phyloP scores from a whole-genome alignment of 2,329 filamentous ascomycete species.

The Raffaelea albimanens region DNA sequence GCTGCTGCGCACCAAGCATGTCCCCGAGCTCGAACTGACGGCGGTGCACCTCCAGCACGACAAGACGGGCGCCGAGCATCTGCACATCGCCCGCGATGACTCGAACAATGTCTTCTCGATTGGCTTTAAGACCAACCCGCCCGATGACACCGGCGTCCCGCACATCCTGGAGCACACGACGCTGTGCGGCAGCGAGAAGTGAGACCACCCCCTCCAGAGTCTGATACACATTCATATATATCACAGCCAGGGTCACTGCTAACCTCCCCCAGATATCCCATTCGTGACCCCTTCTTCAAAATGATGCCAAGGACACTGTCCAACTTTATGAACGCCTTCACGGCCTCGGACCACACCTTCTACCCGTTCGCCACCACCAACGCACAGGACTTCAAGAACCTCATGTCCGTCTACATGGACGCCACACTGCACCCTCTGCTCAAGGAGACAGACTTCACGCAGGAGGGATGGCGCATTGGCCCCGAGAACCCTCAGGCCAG shows the following conservation, averaged over 20 bases:
- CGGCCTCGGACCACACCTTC: constrained; percentile 89
- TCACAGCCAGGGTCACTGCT: background rate
- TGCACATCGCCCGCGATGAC: constrained; percentile 90
- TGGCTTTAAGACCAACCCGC: constrained; percentile 97
- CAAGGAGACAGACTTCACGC: constrained; percentile 84
- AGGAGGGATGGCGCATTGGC: constrained; percentile 94
- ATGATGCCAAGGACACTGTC: constrained; percentile 97
- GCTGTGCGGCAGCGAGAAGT: constrained; percentile 91
- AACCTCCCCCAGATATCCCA: constrained; percentile 64
- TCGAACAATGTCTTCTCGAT: constrained; percentile 99
- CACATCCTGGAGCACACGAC: constrained; percentile 98
- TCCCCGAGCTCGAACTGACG: constrained; percentile 87
- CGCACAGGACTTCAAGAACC: constrained; percentile 85
- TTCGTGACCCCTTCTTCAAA: constrained; percentile 98
- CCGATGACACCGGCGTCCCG: constrained; percentile 89
- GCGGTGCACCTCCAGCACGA: constrained; percentile 87
- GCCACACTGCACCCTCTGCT: constrained; percentile 84
- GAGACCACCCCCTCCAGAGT: constrained; percentile 16
- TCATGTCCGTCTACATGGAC: constrained; percentile 94
- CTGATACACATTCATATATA: no score
- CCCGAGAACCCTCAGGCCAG: constrained; percentile 66
- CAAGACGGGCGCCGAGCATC: constrained; percentile 89
- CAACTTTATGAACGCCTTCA: constrained; percentile 99
- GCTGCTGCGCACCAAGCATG: constrained; percentile 76
- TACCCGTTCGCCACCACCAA: constrained; percentile 99